Percentiles rank a stretch among this genome's conserved stretches.
Evolutionary conservation across 106 monocot genomes (phyloP).

Genomic region (Phalaenopsis equestris): DNA sequence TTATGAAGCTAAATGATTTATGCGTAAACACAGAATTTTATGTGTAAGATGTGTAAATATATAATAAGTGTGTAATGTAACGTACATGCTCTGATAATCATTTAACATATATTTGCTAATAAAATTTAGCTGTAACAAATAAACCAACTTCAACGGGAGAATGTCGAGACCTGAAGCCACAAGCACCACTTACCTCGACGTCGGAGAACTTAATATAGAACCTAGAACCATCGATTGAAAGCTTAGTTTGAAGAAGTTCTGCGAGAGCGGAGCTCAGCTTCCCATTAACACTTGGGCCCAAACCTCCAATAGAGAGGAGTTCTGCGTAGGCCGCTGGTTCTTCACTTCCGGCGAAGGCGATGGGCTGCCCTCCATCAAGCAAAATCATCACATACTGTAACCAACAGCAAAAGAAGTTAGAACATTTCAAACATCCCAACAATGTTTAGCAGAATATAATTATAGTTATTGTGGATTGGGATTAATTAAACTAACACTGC

Average conservation of each 20-base stretch:
- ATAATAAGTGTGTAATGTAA: too few relatives aligned
- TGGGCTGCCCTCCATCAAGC: conserved; percentile 76
- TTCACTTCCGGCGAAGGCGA: conserved; percentile 68
- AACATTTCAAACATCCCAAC: not conserved
- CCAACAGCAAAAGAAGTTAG: not conserved
- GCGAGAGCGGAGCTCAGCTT: conserved; percentile 85
- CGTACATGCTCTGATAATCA: not conserved
- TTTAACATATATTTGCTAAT: not conserved
- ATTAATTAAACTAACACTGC: too few relatives aligned
- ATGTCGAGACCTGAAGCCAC: not conserved
- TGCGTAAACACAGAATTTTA: too few relatives aligned
- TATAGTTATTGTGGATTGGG: not conserved
- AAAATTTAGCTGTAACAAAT: not conserved
- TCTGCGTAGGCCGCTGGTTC: conserved; percentile 90
- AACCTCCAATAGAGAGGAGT: conserved; percentile 80
- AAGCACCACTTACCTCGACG: conserved; percentile 38
- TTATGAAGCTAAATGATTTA: too few relatives aligned
- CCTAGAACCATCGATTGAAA: conserved; percentile 56
- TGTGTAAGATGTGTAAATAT: too few relatives aligned
- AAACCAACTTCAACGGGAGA: not conserved
- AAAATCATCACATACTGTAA: conserved; percentile 82
- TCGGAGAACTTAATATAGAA: conserved; percentile 95
- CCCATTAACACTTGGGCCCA: conserved; percentile 60
- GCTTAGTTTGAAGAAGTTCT: conserved; percentile 82
- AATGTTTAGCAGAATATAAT: not conserved